These are phyloP conservation scores for Trichosporon sp. DNA, from an alignment of 1,284 basidiomycete genomes.

Conservation along the genomic window DNA sequence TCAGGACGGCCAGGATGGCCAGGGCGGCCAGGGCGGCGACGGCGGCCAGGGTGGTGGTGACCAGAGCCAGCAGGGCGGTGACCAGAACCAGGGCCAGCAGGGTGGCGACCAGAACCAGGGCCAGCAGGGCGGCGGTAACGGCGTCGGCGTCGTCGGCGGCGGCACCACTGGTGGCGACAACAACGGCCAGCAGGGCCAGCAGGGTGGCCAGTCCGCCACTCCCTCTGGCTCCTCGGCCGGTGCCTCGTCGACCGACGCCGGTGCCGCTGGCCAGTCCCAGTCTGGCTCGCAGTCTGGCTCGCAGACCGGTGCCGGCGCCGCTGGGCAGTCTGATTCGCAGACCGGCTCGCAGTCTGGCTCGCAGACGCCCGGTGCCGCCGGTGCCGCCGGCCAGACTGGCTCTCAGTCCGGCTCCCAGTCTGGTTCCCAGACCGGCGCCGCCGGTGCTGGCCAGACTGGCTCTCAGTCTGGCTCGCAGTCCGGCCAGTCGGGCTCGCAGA, in stretches of 20 bases:
- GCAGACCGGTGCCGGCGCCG: too few species aligned
- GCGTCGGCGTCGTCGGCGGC: too few species aligned
- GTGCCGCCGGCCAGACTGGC: neutral
- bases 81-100: conserved; percentile 11
- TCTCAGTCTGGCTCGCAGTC: too few species aligned
- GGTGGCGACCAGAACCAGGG: conserved; percentile 7
- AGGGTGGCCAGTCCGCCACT: conserved; percentile 25
- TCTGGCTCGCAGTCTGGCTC: conserved; percentile 21
- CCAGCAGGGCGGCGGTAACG: neutral
- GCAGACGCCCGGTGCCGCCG: neutral
- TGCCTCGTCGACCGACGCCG: conserved; percentile 10
- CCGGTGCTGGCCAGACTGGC: neutral
- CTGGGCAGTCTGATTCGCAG: neutral
- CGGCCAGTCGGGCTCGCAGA: too few species aligned
- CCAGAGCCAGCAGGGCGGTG: neutral
- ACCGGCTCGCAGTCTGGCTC: conserved; percentile 1
- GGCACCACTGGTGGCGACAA: neutral
- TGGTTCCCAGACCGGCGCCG: conserved; percentile 5
- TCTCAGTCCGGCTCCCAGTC: conserved; percentile 20
- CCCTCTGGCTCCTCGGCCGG: conserved; percentile 15
- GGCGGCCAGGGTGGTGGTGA: neutral
- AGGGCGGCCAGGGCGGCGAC: conserved; percentile 1
- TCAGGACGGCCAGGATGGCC: neutral
- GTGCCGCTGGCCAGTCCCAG: neutral
- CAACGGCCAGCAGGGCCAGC: conserved; percentile 14